A percentile compares a stretch with the other conserved stretches of the same genome.
Conservation (phyloP, 371 early-diverging fungal genomes). For the Rhizopus sp. region DNA sequence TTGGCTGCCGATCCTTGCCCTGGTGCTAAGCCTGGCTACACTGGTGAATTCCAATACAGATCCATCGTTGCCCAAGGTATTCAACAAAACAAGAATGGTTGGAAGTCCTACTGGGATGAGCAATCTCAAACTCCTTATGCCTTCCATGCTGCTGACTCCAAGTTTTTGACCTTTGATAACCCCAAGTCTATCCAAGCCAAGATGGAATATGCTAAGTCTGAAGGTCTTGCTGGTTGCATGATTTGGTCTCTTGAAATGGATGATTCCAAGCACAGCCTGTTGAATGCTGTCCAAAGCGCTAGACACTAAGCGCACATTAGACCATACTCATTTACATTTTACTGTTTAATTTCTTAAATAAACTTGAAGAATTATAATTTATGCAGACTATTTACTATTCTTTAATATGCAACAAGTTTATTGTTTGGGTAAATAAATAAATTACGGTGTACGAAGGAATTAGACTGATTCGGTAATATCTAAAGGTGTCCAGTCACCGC, state of each 20-base stretch:
- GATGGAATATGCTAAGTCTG: constrained; percentile 45
- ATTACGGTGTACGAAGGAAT: neutral
- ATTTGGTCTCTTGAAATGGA: constrained; percentile 63
- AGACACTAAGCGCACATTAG: constrained; percentile 13
- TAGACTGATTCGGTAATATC: constrained; percentile 34
- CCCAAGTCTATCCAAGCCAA: constrained; percentile 50
- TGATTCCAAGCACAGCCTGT: constrained; percentile 29
- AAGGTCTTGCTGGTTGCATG: constrained; percentile 58
- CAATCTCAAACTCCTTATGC: constrained; percentile 64
- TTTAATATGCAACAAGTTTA: no score
- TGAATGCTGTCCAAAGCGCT: constrained; percentile 38
- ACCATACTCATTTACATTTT: neutral
- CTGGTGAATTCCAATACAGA: constrained; percentile 66
- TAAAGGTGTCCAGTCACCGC: constrained; percentile 25
- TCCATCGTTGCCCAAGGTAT: constrained; percentile 63
- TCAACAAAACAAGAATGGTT: constrained; percentile 43
- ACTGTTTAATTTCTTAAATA: neutral
- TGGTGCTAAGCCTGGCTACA: constrained; percentile 30
- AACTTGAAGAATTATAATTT: neutral
- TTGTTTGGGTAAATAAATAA: neutral
- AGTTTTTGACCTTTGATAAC: constrained; percentile 64
- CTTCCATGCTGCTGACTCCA: constrained; percentile 41
- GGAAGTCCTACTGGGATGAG: constrained; percentile 64
- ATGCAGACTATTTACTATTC: no score
- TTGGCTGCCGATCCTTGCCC: constrained; percentile 16